phyloP scores from a whole-genome alignment of 306 rosid genomes.

The Cicer bijugum region DNA sequence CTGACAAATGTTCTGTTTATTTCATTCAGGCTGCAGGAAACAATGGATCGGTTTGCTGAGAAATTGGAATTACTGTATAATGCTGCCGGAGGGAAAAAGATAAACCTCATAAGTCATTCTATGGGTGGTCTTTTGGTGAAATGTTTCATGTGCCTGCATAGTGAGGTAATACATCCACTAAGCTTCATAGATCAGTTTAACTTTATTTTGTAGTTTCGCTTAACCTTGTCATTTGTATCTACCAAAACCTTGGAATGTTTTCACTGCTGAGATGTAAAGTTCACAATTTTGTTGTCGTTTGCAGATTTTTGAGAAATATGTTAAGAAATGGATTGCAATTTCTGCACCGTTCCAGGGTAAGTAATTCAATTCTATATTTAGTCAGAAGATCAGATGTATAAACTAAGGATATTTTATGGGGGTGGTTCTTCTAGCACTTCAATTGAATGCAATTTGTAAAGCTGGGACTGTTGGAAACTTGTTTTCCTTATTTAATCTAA shows the following conservation, averaged over 20 bases:
- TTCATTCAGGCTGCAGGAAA: constrained; percentile 77
- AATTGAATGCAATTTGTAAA: constrained; percentile 12
- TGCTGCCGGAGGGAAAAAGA: constrained; percentile 94
- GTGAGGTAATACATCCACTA: constrained; percentile 61
- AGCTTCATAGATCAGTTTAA: constrained; percentile 36
- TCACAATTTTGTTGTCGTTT: constrained; percentile 35
- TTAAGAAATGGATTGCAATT: constrained; percentile 93
- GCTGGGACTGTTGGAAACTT: constrained; percentile 30
- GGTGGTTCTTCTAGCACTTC: constrained; percentile 29
- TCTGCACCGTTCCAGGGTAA: constrained; percentile 95
- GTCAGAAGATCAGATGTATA: constrained; percentile 15
- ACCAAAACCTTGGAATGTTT: constrained; percentile 21
- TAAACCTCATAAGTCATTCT: constrained; percentile 85
- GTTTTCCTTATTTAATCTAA: constrained; percentile 19
- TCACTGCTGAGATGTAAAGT: constrained; percentile 25
- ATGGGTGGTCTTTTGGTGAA: constrained; percentile 98
- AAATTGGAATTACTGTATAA: constrained; percentile 68
- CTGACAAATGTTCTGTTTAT: constrained; percentile 26
- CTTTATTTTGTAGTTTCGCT: constrained; percentile 35
- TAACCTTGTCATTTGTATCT: constrained; percentile 29
- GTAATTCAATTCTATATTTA: constrained; percentile 43
- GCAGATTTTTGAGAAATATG: constrained; percentile 98
- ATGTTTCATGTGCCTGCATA: constrained; percentile 86
- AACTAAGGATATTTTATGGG: constrained; percentile 34
- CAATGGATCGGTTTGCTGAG: constrained; percentile 73